Conservation (phyloP, 208 protist genomes). For the Leishmania gerbilli region DNA sequence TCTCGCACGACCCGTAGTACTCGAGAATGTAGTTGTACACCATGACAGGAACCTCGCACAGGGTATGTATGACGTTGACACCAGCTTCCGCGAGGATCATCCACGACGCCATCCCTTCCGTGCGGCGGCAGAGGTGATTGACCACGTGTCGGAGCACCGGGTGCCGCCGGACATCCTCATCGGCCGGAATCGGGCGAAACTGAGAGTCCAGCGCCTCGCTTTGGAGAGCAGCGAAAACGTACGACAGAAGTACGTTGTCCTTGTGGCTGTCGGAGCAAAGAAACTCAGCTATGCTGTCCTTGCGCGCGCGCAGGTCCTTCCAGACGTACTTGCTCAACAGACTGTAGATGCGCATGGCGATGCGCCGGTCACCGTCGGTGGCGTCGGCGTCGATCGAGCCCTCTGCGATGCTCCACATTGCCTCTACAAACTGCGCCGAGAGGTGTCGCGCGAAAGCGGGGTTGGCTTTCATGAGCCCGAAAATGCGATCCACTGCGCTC, state of each 20-base stretch:
- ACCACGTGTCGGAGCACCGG: conserved; percentile 72
- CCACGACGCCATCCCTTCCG: conserved; percentile 74
- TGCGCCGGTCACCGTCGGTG: conserved; percentile 63
- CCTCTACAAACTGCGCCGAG: conserved; percentile 80
- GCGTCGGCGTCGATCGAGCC: conserved; percentile 64
- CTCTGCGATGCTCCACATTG: conserved; percentile 85
- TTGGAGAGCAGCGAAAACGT: conserved; percentile 76
- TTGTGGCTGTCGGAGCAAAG: conserved; percentile 50
- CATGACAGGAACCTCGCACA: conserved; percentile 76
- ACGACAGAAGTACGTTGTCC: conserved; percentile 87
- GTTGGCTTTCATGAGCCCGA: conserved; percentile 68
- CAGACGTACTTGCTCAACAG: conserved; percentile 75
- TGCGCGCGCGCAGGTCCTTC: conserved; percentile 67
- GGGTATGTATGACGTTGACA: conserved; percentile 65
- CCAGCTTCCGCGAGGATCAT: conserved; percentile 77
- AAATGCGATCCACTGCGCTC: conserved; percentile 84
- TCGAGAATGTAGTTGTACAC: conserved; percentile 84
- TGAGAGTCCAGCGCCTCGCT: conserved; percentile 72
- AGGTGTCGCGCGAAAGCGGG: conserved; percentile 58
- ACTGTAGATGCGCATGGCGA: conserved; percentile 89
- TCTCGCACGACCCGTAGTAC: conserved; percentile 38
- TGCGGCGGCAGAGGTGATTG: conserved; percentile 78
- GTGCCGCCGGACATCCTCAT: conserved; percentile 48
- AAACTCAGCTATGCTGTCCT: conserved; percentile 76
- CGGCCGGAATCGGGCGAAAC: conserved; percentile 60